Base-by-base conservation (phyloP, 73 alveolate species). In the Paramecium caudatum region DNA sequence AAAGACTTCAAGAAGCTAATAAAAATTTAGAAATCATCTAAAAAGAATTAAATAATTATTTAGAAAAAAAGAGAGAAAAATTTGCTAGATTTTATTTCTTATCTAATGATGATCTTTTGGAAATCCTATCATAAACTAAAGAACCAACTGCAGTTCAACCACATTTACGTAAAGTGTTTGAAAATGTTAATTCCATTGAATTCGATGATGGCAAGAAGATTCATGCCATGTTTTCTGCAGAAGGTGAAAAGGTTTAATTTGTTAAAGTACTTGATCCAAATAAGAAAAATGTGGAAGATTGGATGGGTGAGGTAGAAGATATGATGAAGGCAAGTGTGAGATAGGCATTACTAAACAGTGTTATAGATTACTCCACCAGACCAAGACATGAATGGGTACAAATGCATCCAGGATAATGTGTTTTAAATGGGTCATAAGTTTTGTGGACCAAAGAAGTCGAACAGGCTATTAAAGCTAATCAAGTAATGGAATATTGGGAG, bases 111-210 rank as follows among this genome's bases (percentile, higher is more conserved):
- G 99, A 98, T 82, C 91, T 98, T 82, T 95, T 98, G 61, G 98
- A 97, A 91, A 98, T 98, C 13, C 94, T 98, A 80, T 98, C 99
- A 6, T 97, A 98, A 94, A 98, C 99, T 65, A 98, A 98, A 91
- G 99, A 98, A 84, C 99, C 99, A 39, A 96, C 97, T 82, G 96
- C 98, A 81, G 99, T 97, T 47, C 94, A 97, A 90, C 99, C 98
- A 61, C 98, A 97, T 92, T 94, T 97, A 61, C 94, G 96, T 85
- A 97, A 96, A 90, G 96, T 95, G 61, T 97, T 97, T 80, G 99
- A 97, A 92, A 96, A 96, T 90, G 95, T 97, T 45, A 94, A 87
- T 48, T 91, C 94, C 34, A 93, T 97, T 8, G 95, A 92, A 68
- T 90, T 95, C 43, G 97, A 95, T 82, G 98, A 97, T 46, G 97